A percentile compares a stretch with the other conserved stretches of the same genome.
phyloP scores from a whole-genome alignment of 2,329 filamentous ascomycete genomes.

The Exophiala oligosperma region DNA sequence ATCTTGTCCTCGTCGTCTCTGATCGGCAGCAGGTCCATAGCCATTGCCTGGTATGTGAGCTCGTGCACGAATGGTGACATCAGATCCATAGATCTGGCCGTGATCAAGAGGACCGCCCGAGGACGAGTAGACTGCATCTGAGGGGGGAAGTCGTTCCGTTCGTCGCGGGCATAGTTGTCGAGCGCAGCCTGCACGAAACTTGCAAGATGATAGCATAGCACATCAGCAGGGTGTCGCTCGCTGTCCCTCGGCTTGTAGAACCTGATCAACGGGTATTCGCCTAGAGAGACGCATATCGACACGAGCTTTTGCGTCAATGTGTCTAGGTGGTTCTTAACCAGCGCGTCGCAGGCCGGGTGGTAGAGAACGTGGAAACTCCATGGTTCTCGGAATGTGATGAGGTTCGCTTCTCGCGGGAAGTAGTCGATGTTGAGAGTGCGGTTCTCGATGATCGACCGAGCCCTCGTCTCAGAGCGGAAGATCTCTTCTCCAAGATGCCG shows the following conservation, averaged over 20 bases:
- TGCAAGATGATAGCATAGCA: conserved; percentile 84
- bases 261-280: conserved; percentile 89
- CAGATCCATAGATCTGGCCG: conserved; percentile 90
- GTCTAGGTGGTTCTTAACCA: conserved; percentile 82
- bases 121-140: conserved; percentile 68
- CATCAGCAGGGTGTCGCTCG: conserved; percentile 79
- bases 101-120: conserved; percentile 79
- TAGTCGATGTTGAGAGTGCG: conserved; percentile 85
- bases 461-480: conserved; percentile 67
- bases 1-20: conserved; percentile 82
- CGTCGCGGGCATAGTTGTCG: conserved; percentile 82
- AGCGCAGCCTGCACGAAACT: conserved; percentile 89
- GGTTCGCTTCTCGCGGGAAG: conserved; percentile 84
- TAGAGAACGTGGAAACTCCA: conserved; percentile 94
- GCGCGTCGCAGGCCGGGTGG: conserved; percentile 82
- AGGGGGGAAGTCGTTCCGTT: conserved; percentile 76
- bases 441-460: conserved; percentile 73
- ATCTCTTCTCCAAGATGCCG: conserved; percentile 69
- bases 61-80: conserved; percentile 87
- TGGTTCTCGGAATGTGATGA: conserved; percentile 89
- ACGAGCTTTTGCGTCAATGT: conserved; percentile 85
- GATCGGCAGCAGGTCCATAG: conserved; percentile 86
- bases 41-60: conserved; percentile 99
- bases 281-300: conserved; percentile 84
- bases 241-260: conserved; percentile 75